Evolutionary conservation across 768 basidiomycete genomes (phyloP).

Genomic region (Leccinum arenicola): DNA sequence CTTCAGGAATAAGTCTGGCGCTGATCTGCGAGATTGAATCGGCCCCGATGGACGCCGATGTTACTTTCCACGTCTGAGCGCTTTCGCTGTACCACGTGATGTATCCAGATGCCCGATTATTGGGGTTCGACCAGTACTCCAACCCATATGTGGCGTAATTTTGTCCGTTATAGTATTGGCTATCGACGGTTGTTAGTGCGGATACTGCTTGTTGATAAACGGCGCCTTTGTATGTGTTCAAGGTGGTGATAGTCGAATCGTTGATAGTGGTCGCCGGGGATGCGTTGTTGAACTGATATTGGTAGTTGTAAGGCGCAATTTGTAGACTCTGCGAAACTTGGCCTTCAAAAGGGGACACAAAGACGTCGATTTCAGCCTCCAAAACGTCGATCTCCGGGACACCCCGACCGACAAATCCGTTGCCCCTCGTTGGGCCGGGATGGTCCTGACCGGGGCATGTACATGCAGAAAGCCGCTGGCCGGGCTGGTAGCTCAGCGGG

Average conservation of each 20-base stretch:
- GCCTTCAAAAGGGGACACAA: constrained; percentile 45
- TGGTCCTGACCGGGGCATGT: constrained; percentile 86
- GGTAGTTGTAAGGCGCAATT: constrained; percentile 72
- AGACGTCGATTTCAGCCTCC: constrained; percentile 72
- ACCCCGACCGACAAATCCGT: constrained; percentile 56
- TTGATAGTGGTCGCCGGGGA: constrained; percentile 52
- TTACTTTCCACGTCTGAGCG: constrained; percentile 67
- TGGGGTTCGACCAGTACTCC: constrained; percentile 81
- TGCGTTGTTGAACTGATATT: constrained; percentile 59
- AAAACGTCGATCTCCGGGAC: constrained; percentile 94
- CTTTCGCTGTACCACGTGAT: constrained; percentile 81
- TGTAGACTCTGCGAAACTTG: constrained; percentile 82
- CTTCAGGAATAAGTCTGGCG: constrained; percentile 73
- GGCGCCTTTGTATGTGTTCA: constrained; percentile 73
- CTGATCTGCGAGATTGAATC: constrained; percentile 57
- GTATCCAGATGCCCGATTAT: constrained; percentile 61
- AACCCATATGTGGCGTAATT: constrained; percentile 65
- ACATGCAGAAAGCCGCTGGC: constrained; percentile 84
- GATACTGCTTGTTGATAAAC: constrained; percentile 74
- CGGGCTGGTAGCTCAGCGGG: constrained; percentile 74
- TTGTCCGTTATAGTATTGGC: constrained; percentile 52
- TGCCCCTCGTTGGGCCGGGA: constrained; percentile 63
- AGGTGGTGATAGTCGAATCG: constrained; percentile 45
- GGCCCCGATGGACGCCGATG: constrained; percentile 62
- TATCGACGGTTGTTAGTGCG: constrained; percentile 55